A percentile compares a stretch with the other conserved stretches of the same genome.
phyloP scores from a whole-genome alignment of 2,329 filamentous ascomycete genomes.

The Cadophora sp. region DNA sequence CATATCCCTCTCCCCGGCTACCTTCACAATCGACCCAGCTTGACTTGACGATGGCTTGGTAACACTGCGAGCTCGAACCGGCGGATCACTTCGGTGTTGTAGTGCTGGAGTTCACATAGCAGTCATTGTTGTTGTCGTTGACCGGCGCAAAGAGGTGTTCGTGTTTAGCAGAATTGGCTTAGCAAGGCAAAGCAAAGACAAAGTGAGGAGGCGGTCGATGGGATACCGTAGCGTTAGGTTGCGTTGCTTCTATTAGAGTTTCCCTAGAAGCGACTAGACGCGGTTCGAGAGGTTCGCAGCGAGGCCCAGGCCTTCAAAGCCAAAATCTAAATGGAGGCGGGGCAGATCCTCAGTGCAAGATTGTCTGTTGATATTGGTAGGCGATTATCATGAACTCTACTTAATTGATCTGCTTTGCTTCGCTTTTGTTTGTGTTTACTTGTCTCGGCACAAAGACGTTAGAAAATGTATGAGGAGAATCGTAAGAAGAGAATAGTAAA shows the following conservation, averaged over 20 bases:
- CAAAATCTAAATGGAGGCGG: neutral
- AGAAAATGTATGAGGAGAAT: too few species aligned
- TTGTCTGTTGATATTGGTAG: too few species aligned
- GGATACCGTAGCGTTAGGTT: neutral
- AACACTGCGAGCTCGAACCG: constrained; percentile 2
- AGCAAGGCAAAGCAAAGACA: neutral
- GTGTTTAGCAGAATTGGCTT: neutral
- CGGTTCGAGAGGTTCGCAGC: constrained; percentile 12
- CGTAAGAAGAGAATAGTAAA: too few species aligned
- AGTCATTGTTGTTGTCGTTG: neutral
- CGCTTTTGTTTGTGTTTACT: too few species aligned
- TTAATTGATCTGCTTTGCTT: too few species aligned
- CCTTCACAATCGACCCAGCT: neutral
- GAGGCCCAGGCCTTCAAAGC: constrained; percentile 1
- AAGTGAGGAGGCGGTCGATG: neutral
- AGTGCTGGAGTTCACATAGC: constrained; percentile 6
- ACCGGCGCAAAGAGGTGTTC: neutral
- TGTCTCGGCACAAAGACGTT: too few species aligned
- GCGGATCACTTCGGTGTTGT: neutral
- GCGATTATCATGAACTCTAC: too few species aligned
- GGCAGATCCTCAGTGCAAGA: neutral
- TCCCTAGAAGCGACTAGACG: constrained; percentile 5
- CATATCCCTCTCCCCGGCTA: constrained; percentile 8
- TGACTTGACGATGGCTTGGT: neutral
- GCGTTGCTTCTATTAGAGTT: constrained; percentile 4